phyloP scores from a whole-genome alignment of 2,329 filamentous ascomycete species.

The Triangularia setosa region DNA sequence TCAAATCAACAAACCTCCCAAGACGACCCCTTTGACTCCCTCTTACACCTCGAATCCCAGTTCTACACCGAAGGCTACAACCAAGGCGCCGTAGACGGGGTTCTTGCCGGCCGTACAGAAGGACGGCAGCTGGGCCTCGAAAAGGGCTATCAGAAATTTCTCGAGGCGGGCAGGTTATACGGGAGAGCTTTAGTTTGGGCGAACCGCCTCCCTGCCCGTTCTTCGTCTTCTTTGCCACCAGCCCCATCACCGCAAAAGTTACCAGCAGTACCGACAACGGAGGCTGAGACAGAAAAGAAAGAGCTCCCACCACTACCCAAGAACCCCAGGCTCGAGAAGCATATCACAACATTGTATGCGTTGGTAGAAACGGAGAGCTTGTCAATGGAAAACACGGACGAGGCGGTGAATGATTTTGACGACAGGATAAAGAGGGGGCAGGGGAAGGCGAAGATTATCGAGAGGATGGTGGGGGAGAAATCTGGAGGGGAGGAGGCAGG shows the following conservation, averaged over 20 bases:
- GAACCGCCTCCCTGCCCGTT: constrained; percentile 52
- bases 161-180: constrained; percentile 73
- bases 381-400: constrained; percentile 78
- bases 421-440: constrained; percentile 79
- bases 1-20: constrained; percentile 13
- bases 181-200: constrained; percentile 82
- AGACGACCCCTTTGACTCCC: constrained; percentile 52
- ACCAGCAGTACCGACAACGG: neutral
- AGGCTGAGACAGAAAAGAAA: neutral
- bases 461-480: constrained; percentile 57
- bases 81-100: constrained; percentile 71
- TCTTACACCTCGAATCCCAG: constrained; percentile 58
- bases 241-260: neutral
- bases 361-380: constrained; percentile 76
- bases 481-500: constrained; percentile 1
- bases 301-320: constrained; percentile 42
- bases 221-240: constrained; percentile 11
- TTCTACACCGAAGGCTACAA: constrained; percentile 83
- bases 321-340: constrained; percentile 69
- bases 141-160: constrained; percentile 90
- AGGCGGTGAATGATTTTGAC: constrained; percentile 87
- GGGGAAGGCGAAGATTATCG: constrained; percentile 80
- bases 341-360: constrained; percentile 70
- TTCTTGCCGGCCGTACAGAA: constrained; percentile 75
- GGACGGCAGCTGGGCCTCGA: constrained; percentile 87